Evolutionary conservation across 352 stramenopile genomes (phyloP), one percentile per base, ranked within the genome.

Genomic region (Phytophthora sp.): DNA sequence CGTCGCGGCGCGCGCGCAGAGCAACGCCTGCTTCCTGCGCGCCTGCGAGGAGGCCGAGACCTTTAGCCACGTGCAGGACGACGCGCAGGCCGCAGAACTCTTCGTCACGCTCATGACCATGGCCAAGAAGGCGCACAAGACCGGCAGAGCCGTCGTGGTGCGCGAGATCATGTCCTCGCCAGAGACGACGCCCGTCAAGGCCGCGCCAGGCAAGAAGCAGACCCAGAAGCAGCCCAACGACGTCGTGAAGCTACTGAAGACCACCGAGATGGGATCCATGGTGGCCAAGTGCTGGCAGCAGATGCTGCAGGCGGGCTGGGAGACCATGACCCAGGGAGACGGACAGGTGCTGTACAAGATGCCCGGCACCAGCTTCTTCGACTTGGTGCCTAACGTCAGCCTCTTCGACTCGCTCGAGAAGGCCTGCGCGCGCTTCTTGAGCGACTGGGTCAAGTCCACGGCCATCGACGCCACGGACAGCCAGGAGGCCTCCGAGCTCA

Each of bases 381-480:
- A 89, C 27, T 83, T 93, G 30, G 56, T 72, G 2, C 85, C 86
- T 6, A 89, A 91, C 43, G 74, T 87, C 42, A 94, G 82, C 24
- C 73, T 95, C n/a, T 92, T 94, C 20, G 79, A 92, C 46, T 76
- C 74, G n/a, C 64, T 91, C 10, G 73, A 77, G 34, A 82, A 79
- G 32, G 85, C 87, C 5, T 90, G 76, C 27, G 54, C 54, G 24
- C 64, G 74, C 34, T 92, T 80, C 55, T 42, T 91, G 34, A 53
- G 62, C 34, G 51, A 72, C 11, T 91, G 76, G 76, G 66, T 74
- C 13, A 54, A 64, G 20, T 56, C 49, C 2, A 54, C 42, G 5
- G 34, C 26, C 30, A 34, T 44, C 18, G 28, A 48, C 1, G 49
- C 32, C 2, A 67, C 10, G 10, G 43, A 70, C 17, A 66, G 28